Conservation (phyloP, 2,329 filamentous ascomycete species). For the Neurospora crassa region DNA sequence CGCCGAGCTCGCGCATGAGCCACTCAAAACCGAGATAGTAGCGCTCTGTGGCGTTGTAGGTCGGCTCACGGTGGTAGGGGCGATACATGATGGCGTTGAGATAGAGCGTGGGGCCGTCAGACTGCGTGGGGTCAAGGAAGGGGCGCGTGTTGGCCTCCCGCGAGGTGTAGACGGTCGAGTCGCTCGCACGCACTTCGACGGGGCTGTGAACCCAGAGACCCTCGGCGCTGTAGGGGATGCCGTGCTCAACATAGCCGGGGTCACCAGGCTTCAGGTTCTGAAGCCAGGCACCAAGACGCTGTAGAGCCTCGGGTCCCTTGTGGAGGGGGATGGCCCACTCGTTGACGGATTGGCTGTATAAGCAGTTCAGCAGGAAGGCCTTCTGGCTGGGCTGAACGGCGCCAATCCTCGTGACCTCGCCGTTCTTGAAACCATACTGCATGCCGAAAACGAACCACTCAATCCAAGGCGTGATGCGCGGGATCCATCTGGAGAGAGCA, state of each 20-base stretch:
- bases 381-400: slow-evolving; percentile 72
- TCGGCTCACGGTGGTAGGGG: slow-evolving; percentile 61
- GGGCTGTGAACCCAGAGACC: slow-evolving; percentile 69
- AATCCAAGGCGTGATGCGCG: slow-evolving; percentile 72
- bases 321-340: slow-evolving; percentile 90
- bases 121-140: slow-evolving; percentile 52
- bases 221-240: slow-evolving; percentile 60
- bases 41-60: slow-evolving; percentile 45
- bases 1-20: slow-evolving; percentile 69
- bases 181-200: slow-evolving; percentile 66
- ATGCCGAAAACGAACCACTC: slow-evolving; percentile 97
- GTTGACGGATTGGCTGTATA: slow-evolving; percentile 98
- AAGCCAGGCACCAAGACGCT: slow-evolving; percentile 77
- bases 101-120: slow-evolving; percentile 59
- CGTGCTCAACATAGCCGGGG: slow-evolving; percentile 42
- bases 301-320: slow-evolving; percentile 79
- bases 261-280: slow-evolving; percentile 51
- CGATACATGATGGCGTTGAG: slow-evolving; percentile 74
- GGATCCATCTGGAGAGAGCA: slow-evolving; percentile 67
- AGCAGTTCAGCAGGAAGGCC: slow-evolving; percentile 89
- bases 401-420: slow-evolving; percentile 54
- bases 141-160: slow-evolving; percentile 18
- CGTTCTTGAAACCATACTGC: slow-evolving; percentile 75
- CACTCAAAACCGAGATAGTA: slow-evolving; percentile 78
- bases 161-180: slow-evolving; percentile 39